phyloP scores from a whole-genome alignment of 306 rosid genomes.

The Luffa aegyptiaca region DNA sequence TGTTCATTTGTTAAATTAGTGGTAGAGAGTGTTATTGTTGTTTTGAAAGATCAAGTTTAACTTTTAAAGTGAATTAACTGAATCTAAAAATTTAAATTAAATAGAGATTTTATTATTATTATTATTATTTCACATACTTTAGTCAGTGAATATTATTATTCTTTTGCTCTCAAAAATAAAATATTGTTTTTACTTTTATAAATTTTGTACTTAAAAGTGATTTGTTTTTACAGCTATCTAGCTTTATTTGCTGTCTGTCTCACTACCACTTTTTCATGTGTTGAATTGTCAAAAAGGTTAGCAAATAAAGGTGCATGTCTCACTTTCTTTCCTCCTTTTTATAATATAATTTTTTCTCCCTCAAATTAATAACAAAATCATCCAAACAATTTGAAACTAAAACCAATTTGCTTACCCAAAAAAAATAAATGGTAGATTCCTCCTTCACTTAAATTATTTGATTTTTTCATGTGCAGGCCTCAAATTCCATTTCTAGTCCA shows the following conservation, averaged over 20 bases:
- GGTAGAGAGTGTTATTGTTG: too few relatives aligned
- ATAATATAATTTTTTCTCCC: neutral
- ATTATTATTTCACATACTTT: too few relatives aligned
- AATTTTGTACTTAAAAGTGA: neutral
- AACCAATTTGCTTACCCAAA: neutral
- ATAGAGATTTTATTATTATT: too few relatives aligned
- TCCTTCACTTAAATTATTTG: too few relatives aligned
- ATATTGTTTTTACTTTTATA: too few relatives aligned
- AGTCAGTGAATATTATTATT: neutral
- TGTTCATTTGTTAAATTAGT: too few relatives aligned
- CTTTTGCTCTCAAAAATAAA: neutral
- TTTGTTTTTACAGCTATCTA: neutral
- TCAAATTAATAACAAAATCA: neutral
- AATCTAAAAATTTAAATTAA: too few relatives aligned
- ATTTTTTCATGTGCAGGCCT: too few relatives aligned
- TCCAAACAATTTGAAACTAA: too few relatives aligned
- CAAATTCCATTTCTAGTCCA: too few relatives aligned
- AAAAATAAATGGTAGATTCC: neutral
- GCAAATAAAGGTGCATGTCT: neutral
- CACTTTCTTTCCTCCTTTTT: neutral
- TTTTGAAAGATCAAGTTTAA: too few relatives aligned
- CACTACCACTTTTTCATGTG: neutral
- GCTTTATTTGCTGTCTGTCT: neutral
- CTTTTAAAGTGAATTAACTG: too few relatives aligned
- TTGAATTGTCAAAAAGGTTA: neutral